These are phyloP conservation scores for Didymella segeticola DNA, from an alignment of 2,329 filamentous ascomycete species.

Conservation along the genomic window DNA sequence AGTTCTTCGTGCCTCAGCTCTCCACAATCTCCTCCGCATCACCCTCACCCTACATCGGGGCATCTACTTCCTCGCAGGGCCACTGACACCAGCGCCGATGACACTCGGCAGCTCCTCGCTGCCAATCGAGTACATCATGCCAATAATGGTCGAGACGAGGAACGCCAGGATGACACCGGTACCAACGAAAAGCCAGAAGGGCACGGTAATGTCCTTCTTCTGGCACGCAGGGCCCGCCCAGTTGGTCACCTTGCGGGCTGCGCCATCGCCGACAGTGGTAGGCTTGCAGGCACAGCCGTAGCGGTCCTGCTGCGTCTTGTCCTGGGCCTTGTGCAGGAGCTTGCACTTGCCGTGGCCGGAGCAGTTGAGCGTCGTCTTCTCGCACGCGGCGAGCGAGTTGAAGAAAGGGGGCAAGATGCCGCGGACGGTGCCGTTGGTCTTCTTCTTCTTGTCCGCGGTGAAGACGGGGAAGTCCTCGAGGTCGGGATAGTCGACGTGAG, in stretches of 20 bases:
- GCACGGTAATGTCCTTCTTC: conserved; percentile 87
- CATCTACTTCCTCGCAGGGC: conserved; percentile 58
- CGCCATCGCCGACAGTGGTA: conserved; percentile 60
- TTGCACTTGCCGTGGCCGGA: conserved; percentile 81
- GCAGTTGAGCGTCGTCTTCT: conserved; percentile 75
- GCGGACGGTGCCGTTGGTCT: conserved; percentile 46
- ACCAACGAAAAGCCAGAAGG: conserved; percentile 85
- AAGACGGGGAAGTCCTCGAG: conserved; percentile 40
- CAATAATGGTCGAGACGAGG: conserved; percentile 73
- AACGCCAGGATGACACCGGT: conserved; percentile 75
- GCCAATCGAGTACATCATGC: conserved; percentile 82
- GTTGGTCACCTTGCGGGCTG: conserved; percentile 64
- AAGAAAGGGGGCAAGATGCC: conserved; percentile 77
- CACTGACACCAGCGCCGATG: conserved; percentile 91
- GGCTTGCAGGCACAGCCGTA: conserved; percentile 78
- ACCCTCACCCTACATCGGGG: too few relatives aligned
- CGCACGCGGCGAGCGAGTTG: conserved; percentile 71
- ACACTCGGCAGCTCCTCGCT: conserved; percentile 89
- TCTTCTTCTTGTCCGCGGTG: conserved; percentile 28
- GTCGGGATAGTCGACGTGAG: conserved; percentile 30
- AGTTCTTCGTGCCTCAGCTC: conserved; percentile 10
- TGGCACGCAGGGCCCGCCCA: conserved; percentile 90
- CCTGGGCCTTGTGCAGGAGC: conserved; percentile 63
- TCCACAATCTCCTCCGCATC: not conserved
- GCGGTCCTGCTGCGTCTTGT: conserved; percentile 63